Percentiles rank a stretch among this genome's conserved stretches.
Evolutionary conservation across 1,284 basidiomycete genomes (phyloP).

Genomic region (Meripilus lineatus): DNA sequence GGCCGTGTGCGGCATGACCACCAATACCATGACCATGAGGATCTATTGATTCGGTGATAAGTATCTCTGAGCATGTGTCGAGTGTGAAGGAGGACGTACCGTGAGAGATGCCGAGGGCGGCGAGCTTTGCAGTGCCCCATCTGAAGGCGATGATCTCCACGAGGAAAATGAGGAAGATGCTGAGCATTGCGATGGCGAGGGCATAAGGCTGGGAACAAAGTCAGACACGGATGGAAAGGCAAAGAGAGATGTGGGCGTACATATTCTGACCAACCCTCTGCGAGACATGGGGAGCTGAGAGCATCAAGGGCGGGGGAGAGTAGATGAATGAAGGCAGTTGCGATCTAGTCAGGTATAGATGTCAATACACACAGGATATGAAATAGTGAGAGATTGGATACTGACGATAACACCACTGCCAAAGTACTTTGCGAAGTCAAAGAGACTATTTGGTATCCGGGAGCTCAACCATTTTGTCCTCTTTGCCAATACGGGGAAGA

Average conservation of each 20-base stretch:
- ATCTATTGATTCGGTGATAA: too few species aligned
- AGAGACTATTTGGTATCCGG: conserved; percentile 56
- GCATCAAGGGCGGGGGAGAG: conserved; percentile 73
- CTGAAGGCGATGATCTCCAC: conserved; percentile 84
- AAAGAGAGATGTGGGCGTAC: conserved; percentile 38
- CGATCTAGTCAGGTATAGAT: conserved; percentile 51
- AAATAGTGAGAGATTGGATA: conserved; percentile 14
- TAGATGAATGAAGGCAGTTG: conserved; percentile 89
- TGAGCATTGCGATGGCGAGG: conserved; percentile 73
- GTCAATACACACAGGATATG: conserved; percentile 11
- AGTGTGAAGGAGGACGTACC: conserved; percentile 32
- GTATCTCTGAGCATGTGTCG: not conserved
- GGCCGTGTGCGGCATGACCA: conserved; percentile 67
- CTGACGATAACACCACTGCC: conserved; percentile 88
- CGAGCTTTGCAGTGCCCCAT: conserved; percentile 65
- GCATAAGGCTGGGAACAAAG: conserved; percentile 59
- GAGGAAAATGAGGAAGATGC: conserved; percentile 82
- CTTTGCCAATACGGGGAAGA: conserved; percentile 79
- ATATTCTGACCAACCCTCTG: conserved; percentile 67
- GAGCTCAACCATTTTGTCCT: conserved; percentile 46
- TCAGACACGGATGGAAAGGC: not conserved
- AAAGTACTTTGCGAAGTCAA: conserved; percentile 93
- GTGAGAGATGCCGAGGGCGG: conserved; percentile 47
- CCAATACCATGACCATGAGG: conserved; percentile 62
- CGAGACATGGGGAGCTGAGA: conserved; percentile 71